A percentile compares a stretch with the other conserved stretches of the same genome.
phyloP scores from a whole-genome alignment of 495 filamentous ascomycete genomes.

The Tricharina praecox region DNA sequence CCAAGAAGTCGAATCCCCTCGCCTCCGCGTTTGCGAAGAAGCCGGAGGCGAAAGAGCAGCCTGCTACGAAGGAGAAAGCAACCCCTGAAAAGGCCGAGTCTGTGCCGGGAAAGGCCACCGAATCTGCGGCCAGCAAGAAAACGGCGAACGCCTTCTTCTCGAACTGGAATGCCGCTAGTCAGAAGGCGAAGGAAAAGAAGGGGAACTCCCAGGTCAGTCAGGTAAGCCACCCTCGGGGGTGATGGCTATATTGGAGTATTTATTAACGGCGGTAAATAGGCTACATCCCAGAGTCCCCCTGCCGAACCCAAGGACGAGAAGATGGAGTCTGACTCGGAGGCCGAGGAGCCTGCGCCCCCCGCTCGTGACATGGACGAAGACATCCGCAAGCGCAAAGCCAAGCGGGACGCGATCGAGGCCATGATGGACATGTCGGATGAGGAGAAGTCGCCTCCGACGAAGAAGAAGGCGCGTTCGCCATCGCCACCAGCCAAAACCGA shows the following conservation, averaged over 20 bases:
- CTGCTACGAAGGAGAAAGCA: background rate
- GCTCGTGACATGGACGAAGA: constrained; percentile 27
- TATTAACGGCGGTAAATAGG: too few species aligned
- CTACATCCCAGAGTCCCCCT: too few species aligned
- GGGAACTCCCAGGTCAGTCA: too few species aligned
- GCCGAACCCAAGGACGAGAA: constrained; percentile 4
- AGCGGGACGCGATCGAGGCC: constrained; percentile 40
- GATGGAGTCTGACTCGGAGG: constrained; percentile 18
- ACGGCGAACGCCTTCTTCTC: constrained; percentile 31
- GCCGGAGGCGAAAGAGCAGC: constrained; percentile 25
- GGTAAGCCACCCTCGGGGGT: too few species aligned
- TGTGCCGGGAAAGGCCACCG: background rate
- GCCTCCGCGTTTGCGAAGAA: constrained; percentile 13
- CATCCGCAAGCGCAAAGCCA: constrained; percentile 35
- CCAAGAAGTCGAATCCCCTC: constrained; percentile 12
- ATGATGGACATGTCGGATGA: constrained; percentile 45
- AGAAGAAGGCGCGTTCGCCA: constrained; percentile 30
- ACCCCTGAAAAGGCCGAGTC: constrained; percentile 1
- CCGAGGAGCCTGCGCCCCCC: constrained; percentile 2
- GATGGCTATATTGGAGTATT: too few species aligned
- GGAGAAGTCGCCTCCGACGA: constrained; percentile 22
- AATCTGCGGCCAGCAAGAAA: constrained; percentile 32
- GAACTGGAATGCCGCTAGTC: background rate
- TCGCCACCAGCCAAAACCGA: constrained; percentile 8
- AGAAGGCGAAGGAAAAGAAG: constrained; percentile 36